Evolutionary conservation across 345 rosid species (phyloP), one percentile per base, ranked within the genome.

Genomic region (Moricandia arvensis): DNA sequence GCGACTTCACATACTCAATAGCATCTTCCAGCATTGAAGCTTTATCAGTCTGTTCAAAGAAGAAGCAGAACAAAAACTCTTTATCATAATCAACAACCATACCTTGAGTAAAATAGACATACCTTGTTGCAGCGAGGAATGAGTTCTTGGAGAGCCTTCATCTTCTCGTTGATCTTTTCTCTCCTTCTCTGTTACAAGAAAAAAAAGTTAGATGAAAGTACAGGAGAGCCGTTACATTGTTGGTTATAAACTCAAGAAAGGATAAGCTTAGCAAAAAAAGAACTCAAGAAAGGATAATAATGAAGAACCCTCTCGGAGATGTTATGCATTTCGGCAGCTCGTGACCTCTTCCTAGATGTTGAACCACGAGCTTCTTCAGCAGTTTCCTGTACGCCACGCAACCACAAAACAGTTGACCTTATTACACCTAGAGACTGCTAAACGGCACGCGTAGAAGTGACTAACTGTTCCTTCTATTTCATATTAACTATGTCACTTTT

Each of bases 241-340:
- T 4, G 13, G 8, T 31, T 47, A 34, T n/a, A 17, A 29, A 29
- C 31, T 29, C 0, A 29, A 29, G 31, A 29, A 29, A 29, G 29
- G 29, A 27, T 27, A 27, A 27, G 1, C 3, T 1, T 27, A n/a
- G n/a, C n/a, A 21, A 21, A 21, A 21, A 21, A 21, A 2, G 24
- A 55, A 68, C 63, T 29, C 0, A 29, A 29, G 31, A 29, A 29
- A 29, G 29, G 29, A 27, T 27, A 27, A 27, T 27, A 5, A 12
- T 38, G 7, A 80, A 91, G 33, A 33, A 91, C 98, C 94, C 90
- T 86, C 73, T 94, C 96, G 2, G 95, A 85, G 66, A 86, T 82
- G 49, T 90, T 91, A 81, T 94, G 98, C 80, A 90, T 88, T 80
- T 94, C 95, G 4, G 96, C 93, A 68, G 95, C 90, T 17, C 98